Evolutionary conservation across 2,329 filamentous ascomycete species (phyloP), one percentile per base, ranked within the genome.

Genomic region (Trichoderma aggressivum): DNA sequence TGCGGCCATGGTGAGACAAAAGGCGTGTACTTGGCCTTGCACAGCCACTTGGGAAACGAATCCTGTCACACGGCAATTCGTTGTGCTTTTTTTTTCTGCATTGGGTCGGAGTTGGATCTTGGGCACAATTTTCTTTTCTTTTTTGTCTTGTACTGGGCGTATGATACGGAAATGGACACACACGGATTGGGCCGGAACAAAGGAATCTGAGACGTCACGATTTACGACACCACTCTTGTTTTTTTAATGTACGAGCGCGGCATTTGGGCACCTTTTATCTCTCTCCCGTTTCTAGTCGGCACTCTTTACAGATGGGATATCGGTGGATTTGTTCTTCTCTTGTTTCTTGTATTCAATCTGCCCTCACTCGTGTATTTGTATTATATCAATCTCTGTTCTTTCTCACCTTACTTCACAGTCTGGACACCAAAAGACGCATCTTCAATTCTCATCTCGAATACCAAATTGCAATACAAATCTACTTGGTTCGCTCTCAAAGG

Each of bases 21-120:
- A 24, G 21, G 56, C 7, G 16, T 59, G 30, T 34, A 53, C 18
- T 14, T 65, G 63, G 32, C 32, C 32, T 34, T 56, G 63, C 47
- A 34, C 50, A 66, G 63, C 63, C 50, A 56, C 63, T 36, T 28
- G 28, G 21, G 26, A 50, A 18, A 30, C 32, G 30, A 28, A 70
- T 63, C 59, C 62, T 63, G 67, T 26, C 6, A 63, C 67, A 63
- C 59, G 7, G 18, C 59, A 43, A 32, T 39, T 24, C 58, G 16
- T 24, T 24, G 39, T 2, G 18, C 14, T 30, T 43, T 66, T 47
- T 30, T 63, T 30, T 30, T 5, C 32, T 8, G 21, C 30, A 28
- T 36, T 39, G 10, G 7, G 16, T 58, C 26, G 55, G 26, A 32
- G 16, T 32, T n/a, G 26, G 16, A n/a, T 58, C 12, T 59, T 53